These are phyloP conservation scores for Aspergillus neoniger DNA, from an alignment of 2,329 filamentous ascomycete species.

Conservation along the genomic window DNA sequence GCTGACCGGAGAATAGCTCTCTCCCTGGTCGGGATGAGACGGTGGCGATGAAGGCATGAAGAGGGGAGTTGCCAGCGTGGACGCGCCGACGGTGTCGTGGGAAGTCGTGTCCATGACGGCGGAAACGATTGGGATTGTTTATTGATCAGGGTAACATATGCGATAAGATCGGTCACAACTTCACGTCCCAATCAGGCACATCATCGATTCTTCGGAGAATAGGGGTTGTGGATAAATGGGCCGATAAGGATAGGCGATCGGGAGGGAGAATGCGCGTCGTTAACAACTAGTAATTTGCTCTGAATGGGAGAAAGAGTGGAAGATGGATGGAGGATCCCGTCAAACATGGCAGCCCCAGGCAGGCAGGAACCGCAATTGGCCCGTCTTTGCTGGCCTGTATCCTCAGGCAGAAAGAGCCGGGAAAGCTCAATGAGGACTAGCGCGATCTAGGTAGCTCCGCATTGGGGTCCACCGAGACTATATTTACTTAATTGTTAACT, in stretches of 20 bases:
- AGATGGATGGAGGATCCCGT: not conserved
- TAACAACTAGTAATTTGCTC: too few species aligned
- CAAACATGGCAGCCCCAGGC: not conserved
- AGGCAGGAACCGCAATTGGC: not conserved
- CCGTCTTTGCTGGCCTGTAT: not conserved
- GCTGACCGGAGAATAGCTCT: constrained; percentile 25
- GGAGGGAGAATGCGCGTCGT: not conserved
- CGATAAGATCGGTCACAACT: constrained; percentile 2
- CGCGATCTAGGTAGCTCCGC: not conserved
- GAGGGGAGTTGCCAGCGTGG: constrained; percentile 39
- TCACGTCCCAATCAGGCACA: not conserved
- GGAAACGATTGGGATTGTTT: not conserved
- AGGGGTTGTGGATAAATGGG: not conserved
- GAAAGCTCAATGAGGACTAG: not conserved
- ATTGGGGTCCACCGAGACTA: not conserved
- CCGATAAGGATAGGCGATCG: not conserved
- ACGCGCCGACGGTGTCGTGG: constrained; percentile 46
- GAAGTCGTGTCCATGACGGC: constrained; percentile 42
- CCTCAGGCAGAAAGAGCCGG: not conserved
- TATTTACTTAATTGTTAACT: too few species aligned
- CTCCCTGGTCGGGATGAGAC: constrained; percentile 18
- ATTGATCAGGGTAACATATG: not conserved
- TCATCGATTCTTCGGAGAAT: not conserved
- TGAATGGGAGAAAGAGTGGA: not conserved
- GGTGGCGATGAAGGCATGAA: constrained; percentile 43